A percentile compares a stretch with the other conserved stretches of the same genome.
Conservation (phyloP, 2,329 filamentous ascomycete genomes). For the Aspergillus novofumigatus region DNA sequence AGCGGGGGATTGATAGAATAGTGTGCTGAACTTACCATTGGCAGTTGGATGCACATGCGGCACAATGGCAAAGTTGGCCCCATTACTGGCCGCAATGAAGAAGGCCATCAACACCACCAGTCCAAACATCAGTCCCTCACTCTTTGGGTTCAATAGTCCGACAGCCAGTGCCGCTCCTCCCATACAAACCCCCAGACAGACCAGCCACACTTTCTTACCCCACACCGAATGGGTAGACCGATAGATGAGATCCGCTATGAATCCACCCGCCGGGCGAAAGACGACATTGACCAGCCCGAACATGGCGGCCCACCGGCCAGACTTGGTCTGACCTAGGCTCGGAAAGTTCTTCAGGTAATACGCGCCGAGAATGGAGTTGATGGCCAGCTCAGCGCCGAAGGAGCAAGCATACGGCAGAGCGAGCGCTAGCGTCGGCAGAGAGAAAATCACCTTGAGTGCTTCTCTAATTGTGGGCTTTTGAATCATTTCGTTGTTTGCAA, state of each 20-base stretch:
- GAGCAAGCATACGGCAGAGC: constrained; percentile 56
- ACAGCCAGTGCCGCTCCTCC: constrained; percentile 60
- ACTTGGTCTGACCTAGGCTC: constrained; percentile 50
- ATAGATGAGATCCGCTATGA: constrained; percentile 56
- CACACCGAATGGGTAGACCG: constrained; percentile 49
- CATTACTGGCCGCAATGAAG: constrained; percentile 81
- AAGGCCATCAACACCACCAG: constrained; percentile 73
- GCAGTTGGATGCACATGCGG: constrained; percentile 80
- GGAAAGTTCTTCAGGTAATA: constrained; percentile 58
- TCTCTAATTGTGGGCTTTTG: constrained; percentile 58
- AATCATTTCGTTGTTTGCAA: constrained; percentile 23
- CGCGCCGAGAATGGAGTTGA: constrained; percentile 58
- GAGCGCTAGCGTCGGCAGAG: constrained; percentile 52
- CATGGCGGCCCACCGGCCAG: constrained; percentile 55
- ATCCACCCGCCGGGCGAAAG: constrained; percentile 45
- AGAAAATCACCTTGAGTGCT: constrained; percentile 58
- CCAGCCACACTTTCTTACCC: constrained; percentile 61
- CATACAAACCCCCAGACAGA: constrained; percentile 52
- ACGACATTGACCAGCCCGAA: constrained; percentile 51
- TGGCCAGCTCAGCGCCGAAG: constrained; percentile 57
- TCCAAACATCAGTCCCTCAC: constrained; percentile 65
- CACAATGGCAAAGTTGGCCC: constrained; percentile 79
- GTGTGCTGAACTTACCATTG: constrained; percentile 55
- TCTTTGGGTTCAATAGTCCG: constrained; percentile 58
- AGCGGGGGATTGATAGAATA: background rate